These are phyloP conservation scores for Ichthyophonus hoferi DNA, from an alignment of 208 protist species.

Conservation along the genomic window DNA sequence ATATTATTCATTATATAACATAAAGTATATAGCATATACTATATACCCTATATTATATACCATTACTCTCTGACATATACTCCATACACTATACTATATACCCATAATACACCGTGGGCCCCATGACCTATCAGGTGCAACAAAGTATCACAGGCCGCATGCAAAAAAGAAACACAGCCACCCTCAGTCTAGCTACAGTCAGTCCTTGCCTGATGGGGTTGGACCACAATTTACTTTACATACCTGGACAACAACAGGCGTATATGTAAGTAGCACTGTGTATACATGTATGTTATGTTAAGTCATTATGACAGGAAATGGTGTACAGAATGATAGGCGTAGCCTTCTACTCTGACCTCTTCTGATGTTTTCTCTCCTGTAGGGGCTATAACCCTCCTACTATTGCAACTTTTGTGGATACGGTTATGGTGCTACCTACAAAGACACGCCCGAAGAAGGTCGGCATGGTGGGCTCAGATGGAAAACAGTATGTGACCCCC, in stretches of 20 bases:
- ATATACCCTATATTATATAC: no score
- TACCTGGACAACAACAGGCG: not conserved
- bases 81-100: no score
- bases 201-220: not conserved
- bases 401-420: not conserved
- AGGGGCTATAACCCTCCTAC: not conserved
- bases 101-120: no score
- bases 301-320: no score
- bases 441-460: conserved; percentile 67
- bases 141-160: not conserved
- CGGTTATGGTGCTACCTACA: conserved; percentile 48
- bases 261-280: not conserved
- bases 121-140: no score
- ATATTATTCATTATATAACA: no score
- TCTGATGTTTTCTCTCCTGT: no score
- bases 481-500: not conserved
- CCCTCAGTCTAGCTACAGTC: not conserved
- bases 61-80: no score
- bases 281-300: no score
- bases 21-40: not conserved
- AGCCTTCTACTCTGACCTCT: no score
- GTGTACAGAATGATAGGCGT: no score
- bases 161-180: not conserved
- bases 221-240: not conserved
- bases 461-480: conserved; percentile 51